Evolutionary conservation across 164 flowering plant species (phyloP), one percentile per base, ranked within the genome.

Genomic region (Chloranthus sessilifolius): DNA sequence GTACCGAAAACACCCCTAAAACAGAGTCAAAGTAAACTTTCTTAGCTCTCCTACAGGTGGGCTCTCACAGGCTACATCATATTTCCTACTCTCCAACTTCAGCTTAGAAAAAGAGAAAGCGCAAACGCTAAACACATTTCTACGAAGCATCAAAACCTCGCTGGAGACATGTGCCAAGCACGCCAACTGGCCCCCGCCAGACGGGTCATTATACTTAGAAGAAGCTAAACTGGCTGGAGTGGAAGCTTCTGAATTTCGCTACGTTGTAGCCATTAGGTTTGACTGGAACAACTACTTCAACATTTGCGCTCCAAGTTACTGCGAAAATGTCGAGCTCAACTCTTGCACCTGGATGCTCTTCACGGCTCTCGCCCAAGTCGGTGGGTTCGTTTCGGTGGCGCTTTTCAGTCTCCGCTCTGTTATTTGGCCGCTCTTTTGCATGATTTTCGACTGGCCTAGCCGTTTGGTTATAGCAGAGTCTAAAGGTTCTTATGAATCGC

Each of bases 201-300:
- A 16, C 26, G 9, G 14, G 2, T 24, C 26, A 6, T 11, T 24
- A 8, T 39, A 26, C 30, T 12, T 52, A 28, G 25, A 27, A n/a
- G 46, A 40, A 30, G 56, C 46, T 27, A 52, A 24, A 36, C 4
- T 17, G 21, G 24, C 46, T 10, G 45, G 27, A 0, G 8, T 9
- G n/a, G 46, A 39, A 12, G 28, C 46, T 2, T 4, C 2, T 12
- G 26, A 39, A 39, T 26, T 52, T 5, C 37, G 37, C 4, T 41
- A 39, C 10, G 46, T 52, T 12, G 25, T 52, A 7, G 44, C 29
- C 33, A 26, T 37, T 3, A 26, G 44, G 23, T 51, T 51, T 34
- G 38, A 51, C n/a, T 51, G 43, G 55, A 37, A 43, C n/a, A 31
- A 37, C 7, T 51, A 51, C 15, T 51, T 36, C 55, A 28, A 17